Evolutionary conservation across 768 basidiomycete species (phyloP).

Genomic region (Collybiopsis luxurians): DNA sequence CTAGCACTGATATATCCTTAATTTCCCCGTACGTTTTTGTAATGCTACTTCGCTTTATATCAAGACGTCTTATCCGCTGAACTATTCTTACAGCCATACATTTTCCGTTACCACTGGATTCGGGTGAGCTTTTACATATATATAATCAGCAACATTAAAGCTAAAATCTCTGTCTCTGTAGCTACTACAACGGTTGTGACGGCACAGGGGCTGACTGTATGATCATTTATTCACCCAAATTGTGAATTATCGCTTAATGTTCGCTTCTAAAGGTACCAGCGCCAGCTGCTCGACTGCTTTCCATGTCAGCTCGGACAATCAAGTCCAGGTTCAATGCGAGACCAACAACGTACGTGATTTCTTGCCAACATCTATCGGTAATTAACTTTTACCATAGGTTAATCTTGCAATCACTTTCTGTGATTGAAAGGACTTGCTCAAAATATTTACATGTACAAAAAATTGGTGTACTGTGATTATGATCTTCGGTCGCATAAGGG

Average conservation of each 20-base stretch:
- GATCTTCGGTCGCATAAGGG: too few relatives aligned
- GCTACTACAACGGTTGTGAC: conserved; percentile 28
- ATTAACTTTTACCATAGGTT: background rate
- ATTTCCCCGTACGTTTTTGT: conserved; percentile 33
- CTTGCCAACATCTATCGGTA: background rate
- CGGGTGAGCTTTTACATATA: conserved; percentile 14
- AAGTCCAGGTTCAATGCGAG: conserved; percentile 31
- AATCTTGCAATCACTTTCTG: conserved; percentile 1
- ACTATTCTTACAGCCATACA: conserved; percentile 17
- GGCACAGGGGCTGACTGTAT: conserved; percentile 24
- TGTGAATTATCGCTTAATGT: background rate
- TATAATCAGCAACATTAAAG: background rate
- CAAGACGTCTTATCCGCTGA: background rate
- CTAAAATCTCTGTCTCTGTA: background rate
- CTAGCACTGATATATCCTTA: conserved; percentile 31
- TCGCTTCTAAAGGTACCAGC: conserved; percentile 20
- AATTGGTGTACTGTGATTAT: too few relatives aligned
- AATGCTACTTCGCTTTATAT: background rate
- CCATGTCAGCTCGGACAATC: conserved; percentile 20
- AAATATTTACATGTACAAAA: too few relatives aligned
- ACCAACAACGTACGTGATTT: conserved; percentile 20
- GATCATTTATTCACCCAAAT: conserved; percentile 7
- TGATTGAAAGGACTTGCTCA: background rate
- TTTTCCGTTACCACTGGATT: conserved; percentile 35
- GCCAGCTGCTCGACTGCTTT: conserved; percentile 29